A percentile compares a stretch with the other conserved stretches of the same genome.
These are phyloP conservation scores for Teunomyces cretensis DNA, from an alignment of 805 yeast genomes.

Conservation along the genomic window DNA sequence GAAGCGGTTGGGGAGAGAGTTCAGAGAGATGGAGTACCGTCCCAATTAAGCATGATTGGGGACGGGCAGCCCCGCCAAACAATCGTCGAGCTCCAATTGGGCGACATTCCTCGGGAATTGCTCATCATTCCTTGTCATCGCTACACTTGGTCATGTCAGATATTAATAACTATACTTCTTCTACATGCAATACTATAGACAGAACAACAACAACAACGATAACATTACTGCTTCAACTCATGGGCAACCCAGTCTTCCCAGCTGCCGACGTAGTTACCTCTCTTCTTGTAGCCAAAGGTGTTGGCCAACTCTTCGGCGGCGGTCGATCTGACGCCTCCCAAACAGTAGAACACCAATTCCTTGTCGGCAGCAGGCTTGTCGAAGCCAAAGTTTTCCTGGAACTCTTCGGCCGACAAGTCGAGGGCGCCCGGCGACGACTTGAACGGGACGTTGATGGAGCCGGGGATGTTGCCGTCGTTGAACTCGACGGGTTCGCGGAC, in stretches of 20 bases:
- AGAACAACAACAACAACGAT: too few species aligned
- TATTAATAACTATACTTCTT: too few species aligned
- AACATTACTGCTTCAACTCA: conserved; percentile 17
- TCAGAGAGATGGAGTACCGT: conserved; percentile 47
- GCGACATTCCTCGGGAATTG: too few species aligned
- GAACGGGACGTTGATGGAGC: conserved; percentile 83
- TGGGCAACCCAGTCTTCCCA: conserved; percentile 75
- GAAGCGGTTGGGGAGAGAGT: conserved; percentile 80
- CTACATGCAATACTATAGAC: too few species aligned
- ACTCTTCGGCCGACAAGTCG: conserved; percentile 74
- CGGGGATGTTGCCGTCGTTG: conserved; percentile 74
- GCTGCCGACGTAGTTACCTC: conserved; percentile 87
- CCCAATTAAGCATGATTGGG: background rate
- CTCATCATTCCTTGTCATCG: too few species aligned
- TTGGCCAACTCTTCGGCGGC: conserved; percentile 90
- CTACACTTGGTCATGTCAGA: too few species aligned
- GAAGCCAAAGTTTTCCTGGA: conserved; percentile 77
- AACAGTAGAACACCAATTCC: conserved; percentile 85
- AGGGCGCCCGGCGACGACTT: conserved; percentile 92
- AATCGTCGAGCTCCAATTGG: too few species aligned
- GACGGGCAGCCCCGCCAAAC: too few species aligned
- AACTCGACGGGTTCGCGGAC: conserved; percentile 90
- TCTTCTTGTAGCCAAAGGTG: conserved; percentile 80
- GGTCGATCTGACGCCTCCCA: conserved; percentile 87
- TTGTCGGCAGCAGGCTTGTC: conserved; percentile 70